Evolutionary conservation across 345 rosid species (phyloP), one percentile per base, ranked within the genome.

Genomic region (Camelina hispida): DNA sequence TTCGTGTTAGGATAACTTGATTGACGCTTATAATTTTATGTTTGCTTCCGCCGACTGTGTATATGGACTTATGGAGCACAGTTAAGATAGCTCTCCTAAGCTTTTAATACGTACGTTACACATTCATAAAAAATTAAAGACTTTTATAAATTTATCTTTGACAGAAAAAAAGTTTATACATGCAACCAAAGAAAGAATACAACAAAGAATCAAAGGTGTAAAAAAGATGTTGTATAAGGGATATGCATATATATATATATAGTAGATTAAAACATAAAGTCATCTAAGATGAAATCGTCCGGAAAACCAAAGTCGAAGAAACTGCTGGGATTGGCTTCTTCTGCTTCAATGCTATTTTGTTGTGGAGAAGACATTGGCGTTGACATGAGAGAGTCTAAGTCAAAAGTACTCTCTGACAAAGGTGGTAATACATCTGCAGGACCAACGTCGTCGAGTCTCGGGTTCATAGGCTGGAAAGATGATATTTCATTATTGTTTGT

Each of bases 261-360:
- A 66, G 34, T 15, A 28, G 6, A 17, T 51, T 32, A 66, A 35
- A 28, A 88, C 86, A 90, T 60, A 78, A 91, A 90, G 66, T 91
- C 95, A 40, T 74, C 83, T 61, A 94, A 73, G 71, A 80, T 85
- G 65, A 91, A 85, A 78, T 84, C 77, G 62, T 87, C 89, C 1
- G 93, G 96, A 79, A 90, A 84, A 28, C 86, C 91, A 55, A 94
- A 88, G 82, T 90, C 84, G 52, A 91, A 82, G 76, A 90, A 85
- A 83, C 81, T 82, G 80, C 87, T 87, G 84, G 86, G 80, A 68
- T 84, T 85, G 81, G 92, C 85, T 51, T 88, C 95, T 65, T 88
- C 95, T 65, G 72, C 87, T 74, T 94, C 93, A 53, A 37, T 14
- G 32, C 52, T 54, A 62, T 54, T 85, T 92, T 59, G 85, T 83